Evolutionary conservation across 2,329 filamentous ascomycete species (phyloP).

Genomic region (Apiospora koreana): DNA sequence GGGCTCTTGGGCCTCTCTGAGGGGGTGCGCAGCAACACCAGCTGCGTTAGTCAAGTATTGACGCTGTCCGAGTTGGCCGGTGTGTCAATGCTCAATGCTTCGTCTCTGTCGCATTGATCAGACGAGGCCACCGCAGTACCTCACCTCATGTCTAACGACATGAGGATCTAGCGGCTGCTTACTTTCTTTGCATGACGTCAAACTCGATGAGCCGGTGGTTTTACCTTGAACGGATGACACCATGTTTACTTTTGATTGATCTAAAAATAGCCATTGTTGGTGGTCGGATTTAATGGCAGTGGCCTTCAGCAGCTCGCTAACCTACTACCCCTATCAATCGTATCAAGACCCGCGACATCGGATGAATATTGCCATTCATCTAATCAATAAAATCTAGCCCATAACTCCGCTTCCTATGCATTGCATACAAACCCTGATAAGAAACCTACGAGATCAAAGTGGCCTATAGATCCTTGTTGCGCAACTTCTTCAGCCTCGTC

Average conservation of each 20-base stretch:
- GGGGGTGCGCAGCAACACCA: background rate
- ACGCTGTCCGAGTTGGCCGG: background rate
- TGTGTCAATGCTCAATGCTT: background rate
- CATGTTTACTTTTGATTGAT: background rate
- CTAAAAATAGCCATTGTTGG: background rate
- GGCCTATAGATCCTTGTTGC: conserved; percentile 57
- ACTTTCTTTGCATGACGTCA: background rate
- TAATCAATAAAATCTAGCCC: conserved; percentile 19
- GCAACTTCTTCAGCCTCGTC: conserved; percentile 84
- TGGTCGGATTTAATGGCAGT: background rate
- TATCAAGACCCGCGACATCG: background rate
- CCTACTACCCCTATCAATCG: background rate
- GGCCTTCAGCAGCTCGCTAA: background rate
- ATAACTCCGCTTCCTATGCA: conserved; percentile 28
- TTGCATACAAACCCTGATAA: conserved; percentile 14
- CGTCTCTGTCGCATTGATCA: background rate
- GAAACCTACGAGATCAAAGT: conserved; percentile 19
- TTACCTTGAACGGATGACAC: background rate
- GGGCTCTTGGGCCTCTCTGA: background rate
- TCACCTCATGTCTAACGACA: background rate
- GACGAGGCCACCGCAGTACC: background rate
- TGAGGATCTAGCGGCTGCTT: background rate
- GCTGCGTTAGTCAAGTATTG: background rate
- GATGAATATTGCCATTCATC: conserved; percentile 15
- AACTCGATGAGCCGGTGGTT: background rate